These are phyloP conservation scores for Aspergillus tamarii DNA, from an alignment of 2,329 filamentous ascomycete genomes.

Conservation along the genomic window DNA sequence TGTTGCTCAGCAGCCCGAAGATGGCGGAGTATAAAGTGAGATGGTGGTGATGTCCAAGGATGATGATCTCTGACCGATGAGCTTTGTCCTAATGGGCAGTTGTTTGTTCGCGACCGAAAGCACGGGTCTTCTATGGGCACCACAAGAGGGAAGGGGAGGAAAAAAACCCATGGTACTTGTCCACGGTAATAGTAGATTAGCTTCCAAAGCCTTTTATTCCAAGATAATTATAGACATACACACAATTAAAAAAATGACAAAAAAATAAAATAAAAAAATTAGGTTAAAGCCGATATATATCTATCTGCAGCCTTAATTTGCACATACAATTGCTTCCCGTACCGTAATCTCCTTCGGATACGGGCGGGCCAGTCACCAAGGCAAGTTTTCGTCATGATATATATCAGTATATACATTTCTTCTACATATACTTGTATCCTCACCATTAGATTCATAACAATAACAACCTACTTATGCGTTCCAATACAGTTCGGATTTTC, in stretches of 20 bases:
- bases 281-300: background rate
- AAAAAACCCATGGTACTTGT: background rate
- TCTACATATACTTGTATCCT: background rate
- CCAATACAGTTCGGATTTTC: background rate
- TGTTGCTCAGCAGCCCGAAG: conserved; percentile 21
- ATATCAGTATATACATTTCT: background rate
- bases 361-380: background rate
- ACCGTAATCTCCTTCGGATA: background rate
- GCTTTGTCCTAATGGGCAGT: conserved; percentile 9
- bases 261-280: background rate
- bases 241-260: no score
- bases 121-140: conserved; percentile 3
- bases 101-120: conserved; percentile 12
- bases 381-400: background rate
- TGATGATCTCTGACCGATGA: conserved; percentile 8
- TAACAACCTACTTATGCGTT: background rate
- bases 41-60: conserved; percentile 6
- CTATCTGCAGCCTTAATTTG: background rate
- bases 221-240: no score
- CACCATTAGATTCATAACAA: background rate
- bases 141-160: background rate
- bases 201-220: background rate
- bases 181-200: background rate
- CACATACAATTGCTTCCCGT: background rate
- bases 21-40: conserved; percentile 8